Evolutionary conservation across 2,329 filamentous ascomycete species (phyloP), one percentile per base, ranked within the genome.

Genomic region (Cylindrodendrum hubeiense): DNA sequence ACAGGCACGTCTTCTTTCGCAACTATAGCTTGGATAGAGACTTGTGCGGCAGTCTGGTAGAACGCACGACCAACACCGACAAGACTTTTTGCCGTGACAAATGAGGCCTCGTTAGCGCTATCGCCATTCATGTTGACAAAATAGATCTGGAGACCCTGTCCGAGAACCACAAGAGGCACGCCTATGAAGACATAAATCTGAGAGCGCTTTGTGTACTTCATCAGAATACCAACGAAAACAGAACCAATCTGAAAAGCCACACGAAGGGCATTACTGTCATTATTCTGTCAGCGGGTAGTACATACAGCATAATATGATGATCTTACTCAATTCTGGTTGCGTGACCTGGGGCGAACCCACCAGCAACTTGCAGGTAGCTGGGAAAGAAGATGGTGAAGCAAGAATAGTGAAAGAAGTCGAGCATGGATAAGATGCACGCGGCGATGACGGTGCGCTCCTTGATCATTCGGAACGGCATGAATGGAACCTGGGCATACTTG

Each of bases 381-480:
- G 79, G 78, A 50, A 81, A 81, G 67, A 82, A 81, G 2, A 80
- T 71, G 1, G 78, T 77, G 58, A 81, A 82, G 30, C 78, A 69
- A 2, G 78, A 78, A 53, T 82, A 80, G 13, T 80, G 73, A 30
- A 79, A 77, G 21, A 77, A 78, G 47, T 82, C 80, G 1, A 82
- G 71, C 26, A 79, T 74, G 6, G 74, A 77, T 2, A 81, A 61
- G 1, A 78, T 34, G 37, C 80, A 81, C 1, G 80, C 80, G 0
- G 78, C 79, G 12, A 81, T 71, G 8, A 82, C 77, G 2, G 80
- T 83, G 13, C 76, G 74, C 54, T 82, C 69, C 60, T 81, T 77
- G 56, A 80, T 71, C 74, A 82, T 78, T 1, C 77, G 75, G 44
- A 79, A 78, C 0, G 81, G 80, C 15, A 83, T 74, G 13, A 82